Evolutionary conservation across 2,329 filamentous ascomycete genomes (phyloP).

Genomic region (Lecanosticta acicola): DNA sequence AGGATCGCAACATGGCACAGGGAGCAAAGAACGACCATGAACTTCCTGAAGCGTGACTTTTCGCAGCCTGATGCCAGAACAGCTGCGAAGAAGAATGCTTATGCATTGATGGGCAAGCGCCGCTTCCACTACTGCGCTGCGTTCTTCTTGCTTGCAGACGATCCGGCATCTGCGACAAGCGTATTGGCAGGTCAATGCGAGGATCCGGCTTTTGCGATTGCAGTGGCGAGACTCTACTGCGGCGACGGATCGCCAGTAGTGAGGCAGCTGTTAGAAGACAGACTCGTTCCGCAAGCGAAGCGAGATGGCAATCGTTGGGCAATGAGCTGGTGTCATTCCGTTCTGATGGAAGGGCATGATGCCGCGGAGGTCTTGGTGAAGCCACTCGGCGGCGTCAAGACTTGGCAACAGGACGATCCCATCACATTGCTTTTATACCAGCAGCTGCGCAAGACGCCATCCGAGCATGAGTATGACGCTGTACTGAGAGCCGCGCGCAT

Average conservation of each 20-base stretch:
- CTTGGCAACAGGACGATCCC: conserved; percentile 75
- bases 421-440: conserved; percentile 81
- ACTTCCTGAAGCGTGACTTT: conserved; percentile 85
- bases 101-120: conserved; percentile 84
- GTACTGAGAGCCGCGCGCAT: conserved; percentile 72
- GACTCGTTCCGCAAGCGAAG: conserved; percentile 70
- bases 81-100: conserved; percentile 90
- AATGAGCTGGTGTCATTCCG: conserved; percentile 92
- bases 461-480: conserved; percentile 44
- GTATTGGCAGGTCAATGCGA: conserved; percentile 82
- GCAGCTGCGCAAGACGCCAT: conserved; percentile 72
- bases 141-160: conserved; percentile 88
- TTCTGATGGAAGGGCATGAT: conserved; percentile 74
- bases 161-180: conserved; percentile 75
- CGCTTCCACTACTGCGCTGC: conserved; percentile 92
- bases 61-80: conserved; percentile 79
- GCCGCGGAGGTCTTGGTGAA: conserved; percentile 68
- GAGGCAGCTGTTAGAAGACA: conserved; percentile 68
- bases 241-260: conserved; percentile 74
- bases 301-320: conserved; percentile 86
- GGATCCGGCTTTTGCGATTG: conserved; percentile 84
- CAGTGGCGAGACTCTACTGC: conserved; percentile 80
- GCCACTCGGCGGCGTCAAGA: conserved; percentile 67
- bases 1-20: conserved; percentile 85
- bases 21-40: conserved; percentile 75